Percentiles rank a stretch among this genome's conserved stretches.
Conservation (phyloP, 2,329 filamentous ascomycete genomes). For the Chalaropsis ovoidea region DNA sequence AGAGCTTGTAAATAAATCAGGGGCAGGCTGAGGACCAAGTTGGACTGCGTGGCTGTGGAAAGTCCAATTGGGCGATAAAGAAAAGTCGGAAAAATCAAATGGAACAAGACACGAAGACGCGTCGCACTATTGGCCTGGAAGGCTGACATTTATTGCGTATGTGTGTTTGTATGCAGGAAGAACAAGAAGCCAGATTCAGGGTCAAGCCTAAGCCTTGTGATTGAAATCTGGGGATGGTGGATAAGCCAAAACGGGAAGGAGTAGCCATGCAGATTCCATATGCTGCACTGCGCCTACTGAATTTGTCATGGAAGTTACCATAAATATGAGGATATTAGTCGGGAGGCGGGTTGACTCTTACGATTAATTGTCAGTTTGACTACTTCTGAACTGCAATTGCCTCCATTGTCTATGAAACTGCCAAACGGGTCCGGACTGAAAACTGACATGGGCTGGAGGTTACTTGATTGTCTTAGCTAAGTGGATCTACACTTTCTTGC, state of each 20-base stretch:
- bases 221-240: neutral
- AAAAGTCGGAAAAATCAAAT: neutral
- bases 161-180: neutral
- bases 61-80: neutral
- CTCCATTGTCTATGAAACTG: too few species aligned
- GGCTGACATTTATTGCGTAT: slow-evolving; percentile 3
- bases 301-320: neutral
- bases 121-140: neutral
- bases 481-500: too few species aligned
- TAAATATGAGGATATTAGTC: neutral
- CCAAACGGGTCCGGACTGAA: too few species aligned
- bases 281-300: neutral
- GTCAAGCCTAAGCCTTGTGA: neutral
- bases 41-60: neutral
- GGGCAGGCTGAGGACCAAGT: neutral
- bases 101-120: neutral
- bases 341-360: neutral
- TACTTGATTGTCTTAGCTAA: too few species aligned
- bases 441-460: too few species aligned
- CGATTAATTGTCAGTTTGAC: too few species aligned
- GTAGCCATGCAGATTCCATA: neutral
- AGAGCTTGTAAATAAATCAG: neutral
- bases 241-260: slow-evolving; percentile 9
- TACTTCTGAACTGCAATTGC: too few species aligned
- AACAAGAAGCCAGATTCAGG: neutral